Base-by-base conservation (phyloP, 306 rosid species). In the Castanea mollissima region DNA sequence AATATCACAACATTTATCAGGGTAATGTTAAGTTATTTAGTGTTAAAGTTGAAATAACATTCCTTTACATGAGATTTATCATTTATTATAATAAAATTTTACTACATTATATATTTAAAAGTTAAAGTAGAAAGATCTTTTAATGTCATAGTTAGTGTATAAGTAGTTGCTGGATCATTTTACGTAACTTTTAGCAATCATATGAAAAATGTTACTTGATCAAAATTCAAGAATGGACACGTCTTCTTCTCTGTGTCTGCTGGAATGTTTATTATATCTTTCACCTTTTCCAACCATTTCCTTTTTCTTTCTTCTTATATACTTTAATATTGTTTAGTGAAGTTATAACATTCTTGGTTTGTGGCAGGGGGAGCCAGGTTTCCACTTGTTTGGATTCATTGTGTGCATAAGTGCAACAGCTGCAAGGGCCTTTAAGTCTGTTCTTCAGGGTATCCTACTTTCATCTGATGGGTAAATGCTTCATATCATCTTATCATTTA, bases 341-440 rank as follows among this genome's bases (percentile, higher is more conserved):
- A 75, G 44, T 78, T 55, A 73, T 9, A 71, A 63, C 63, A 77
- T 49, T 84, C 80, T 58, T 80, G 86, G 82, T 56, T 90, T 85
- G 80, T 87, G 85, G 82, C 91, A 95, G 99, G 98, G 98, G 2
- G 99, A 95, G 78, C 99, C 99, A 3, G 90, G 96, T 35, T 95
- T 95, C 84, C 98, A 95, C 86, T 76, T 88, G 75, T 95, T 91
- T 74, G 99, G 98, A 80, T 95, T 95, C 87, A 52, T 93, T n/a
- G 87, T 95, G 97, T 95, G 99, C 88, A 79, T 95, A 64, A 85
- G 94, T 67, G 99, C 99, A 68, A 95, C 99, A 19, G 99, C 98
- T 59, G 99, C 99, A 65, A 95, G 99, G 88, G 99, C 99, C 62
- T 95, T 95, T 85, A 95, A 95, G 89, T 93, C 98, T 86, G 98